Base-by-base conservation (phyloP, 805 yeast genomes). In the Jamesozyma lodderae region DNA sequence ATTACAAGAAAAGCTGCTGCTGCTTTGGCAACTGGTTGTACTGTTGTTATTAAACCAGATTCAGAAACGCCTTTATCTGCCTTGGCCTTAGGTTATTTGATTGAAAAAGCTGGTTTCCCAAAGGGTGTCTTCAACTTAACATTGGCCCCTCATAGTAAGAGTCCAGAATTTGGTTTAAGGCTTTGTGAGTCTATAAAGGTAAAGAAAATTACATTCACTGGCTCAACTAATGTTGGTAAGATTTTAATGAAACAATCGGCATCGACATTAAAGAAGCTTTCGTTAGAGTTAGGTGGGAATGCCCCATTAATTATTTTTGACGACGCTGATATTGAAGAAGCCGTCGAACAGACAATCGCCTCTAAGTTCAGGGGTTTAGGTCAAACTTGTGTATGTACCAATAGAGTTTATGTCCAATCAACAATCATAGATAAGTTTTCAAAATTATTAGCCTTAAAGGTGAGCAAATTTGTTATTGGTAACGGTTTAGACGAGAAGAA, bases 221-320 rank as follows among this genome's bases (percentile, higher is more conserved):
- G 83, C 3, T 77, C 82, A 1, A 77, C 82, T 1, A 62, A 62
- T 14, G 79, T 75, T 17, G 83, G 82, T 17, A 75, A 75, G 52
- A 60, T 75, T 34, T 56, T 77, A 44, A 75, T 75, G 77, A 59
- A 66, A 38, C 80, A 74, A 47, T 67, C 75, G 6, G 63, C 82
- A 1, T 63, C 70, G 10, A 73, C 80, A 3, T 58, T 77, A 54
- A 77, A 77, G 55, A 76, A 77, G 50, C 55, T 77, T 37, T 72
- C 81, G 0, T 63, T 77, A 56, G 84, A 77, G 57, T 59, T 77
- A 44, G 84, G 84, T 37, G 83, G 84, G 16, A 78, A 77, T 55
- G 81, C 81, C 7, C 81, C 83, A 21, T 66, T 75, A 21, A 67
- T 77, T 37, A 75, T 77, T 3, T 77, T 77, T 50, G 70, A 70